Conservation (phyloP, 1,284 basidiomycete species). For the Tilletia horrida region DNA sequence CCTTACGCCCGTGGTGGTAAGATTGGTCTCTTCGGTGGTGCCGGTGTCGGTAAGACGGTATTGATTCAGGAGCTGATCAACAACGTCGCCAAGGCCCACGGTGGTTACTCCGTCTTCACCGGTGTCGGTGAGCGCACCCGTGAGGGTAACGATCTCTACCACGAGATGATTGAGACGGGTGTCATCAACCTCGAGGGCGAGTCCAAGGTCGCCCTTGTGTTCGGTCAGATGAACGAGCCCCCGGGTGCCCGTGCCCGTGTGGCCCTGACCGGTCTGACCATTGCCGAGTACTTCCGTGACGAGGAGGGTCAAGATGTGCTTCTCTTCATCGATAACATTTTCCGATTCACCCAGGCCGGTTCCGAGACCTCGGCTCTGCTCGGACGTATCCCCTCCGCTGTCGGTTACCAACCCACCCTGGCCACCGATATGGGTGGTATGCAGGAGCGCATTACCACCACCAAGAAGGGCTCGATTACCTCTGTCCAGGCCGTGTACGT, state of each 20-base stretch:
- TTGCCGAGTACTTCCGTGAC: conserved; percentile 99
- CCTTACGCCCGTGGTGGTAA: conserved; percentile 99
- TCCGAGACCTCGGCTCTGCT: conserved; percentile 99
- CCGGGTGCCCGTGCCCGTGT: conserved; percentile 99
- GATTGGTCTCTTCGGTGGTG: conserved; percentile 99
- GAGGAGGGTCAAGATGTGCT: conserved; percentile 99
- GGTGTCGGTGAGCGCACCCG: conserved; percentile 99
- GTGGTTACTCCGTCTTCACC: conserved; percentile 99
- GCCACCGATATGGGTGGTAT: conserved; percentile 99
- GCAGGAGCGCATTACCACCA: conserved; percentile 98
- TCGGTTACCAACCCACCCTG: conserved; percentile 99
- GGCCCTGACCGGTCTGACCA: conserved; percentile 95
- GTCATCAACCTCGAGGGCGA: conserved; percentile 94
- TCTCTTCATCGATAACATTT: conserved; percentile 99
- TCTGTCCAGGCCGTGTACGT: conserved; percentile 99
- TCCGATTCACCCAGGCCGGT: conserved; percentile 91
- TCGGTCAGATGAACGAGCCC: conserved; percentile 99
- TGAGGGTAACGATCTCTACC: conserved; percentile 99
- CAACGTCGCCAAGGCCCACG: conserved; percentile 99
- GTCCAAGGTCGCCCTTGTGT: conserved; percentile 98
- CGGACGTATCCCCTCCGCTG: conserved; percentile 99
- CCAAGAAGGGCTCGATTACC: conserved; percentile 99
- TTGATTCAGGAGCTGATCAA: conserved; percentile 99
- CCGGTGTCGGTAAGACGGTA: conserved; percentile 99
- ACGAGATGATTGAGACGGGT: conserved; percentile 99